Percentiles rank a stretch among this genome's conserved stretches.
These are phyloP conservation scores for Plasmodium malariae DNA, from an alignment of 169 alveolate species.

Conservation along the genomic window DNA sequence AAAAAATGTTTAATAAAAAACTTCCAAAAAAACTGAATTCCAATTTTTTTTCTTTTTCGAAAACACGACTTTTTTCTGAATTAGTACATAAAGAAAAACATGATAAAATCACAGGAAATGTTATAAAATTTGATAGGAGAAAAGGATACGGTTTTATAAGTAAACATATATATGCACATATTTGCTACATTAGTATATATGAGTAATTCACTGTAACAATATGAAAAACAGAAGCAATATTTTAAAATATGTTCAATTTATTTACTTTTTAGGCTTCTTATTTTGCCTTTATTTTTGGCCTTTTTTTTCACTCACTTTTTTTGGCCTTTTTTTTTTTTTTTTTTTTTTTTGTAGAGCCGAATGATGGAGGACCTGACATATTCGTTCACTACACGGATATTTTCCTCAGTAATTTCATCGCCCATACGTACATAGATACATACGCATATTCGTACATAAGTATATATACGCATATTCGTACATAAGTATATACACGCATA, in stretches of 20 bases:
- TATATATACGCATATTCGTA: no score
- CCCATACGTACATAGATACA: no score
- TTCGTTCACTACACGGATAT: slow-evolving; percentile 66
- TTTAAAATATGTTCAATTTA: no score
- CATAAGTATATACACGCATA: no score
- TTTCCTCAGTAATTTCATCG: slow-evolving; percentile 35
- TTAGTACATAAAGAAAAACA: slow-evolving; percentile 17
- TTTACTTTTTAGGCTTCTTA: neutral
- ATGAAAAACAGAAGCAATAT: no score
- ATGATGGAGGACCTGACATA: slow-evolving; percentile 68
- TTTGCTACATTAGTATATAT: no score
- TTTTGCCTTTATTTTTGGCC: neutral
- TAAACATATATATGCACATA: neutral
- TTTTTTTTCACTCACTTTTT: neutral
- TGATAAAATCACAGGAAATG: slow-evolving; percentile 47
- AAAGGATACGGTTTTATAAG: slow-evolving; percentile 74
- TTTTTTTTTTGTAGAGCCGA: slow-evolving; percentile 35
- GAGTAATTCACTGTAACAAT: no score
- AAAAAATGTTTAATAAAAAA: slow-evolving; percentile 26
- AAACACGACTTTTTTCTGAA: slow-evolving; percentile 8
- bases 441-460: no score
- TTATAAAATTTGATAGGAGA: slow-evolving; percentile 31
- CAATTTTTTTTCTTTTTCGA: neutral
- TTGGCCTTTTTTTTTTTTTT: no score
- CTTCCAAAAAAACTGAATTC: slow-evolving; percentile 1